A percentile compares a stretch with the other conserved stretches of the same genome.
These are phyloP conservation scores for Ophiocordyceps camponoti-saundersi DNA, from an alignment of 2,329 filamentous ascomycete species.

Conservation along the genomic window DNA sequence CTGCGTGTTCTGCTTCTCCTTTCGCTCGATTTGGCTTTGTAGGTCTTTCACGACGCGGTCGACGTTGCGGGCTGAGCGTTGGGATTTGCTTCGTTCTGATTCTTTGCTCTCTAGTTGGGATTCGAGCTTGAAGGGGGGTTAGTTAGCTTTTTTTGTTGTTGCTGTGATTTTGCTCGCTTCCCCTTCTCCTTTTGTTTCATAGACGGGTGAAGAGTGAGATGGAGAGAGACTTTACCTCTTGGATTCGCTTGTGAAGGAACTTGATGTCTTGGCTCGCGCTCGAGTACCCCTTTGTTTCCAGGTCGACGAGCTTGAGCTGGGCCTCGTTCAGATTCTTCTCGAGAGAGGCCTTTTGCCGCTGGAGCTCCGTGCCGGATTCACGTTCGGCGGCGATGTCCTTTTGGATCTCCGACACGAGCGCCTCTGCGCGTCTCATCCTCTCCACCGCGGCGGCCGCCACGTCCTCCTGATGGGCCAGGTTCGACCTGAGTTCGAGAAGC, in stretches of 20 bases:
- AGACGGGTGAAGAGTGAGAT: neutral
- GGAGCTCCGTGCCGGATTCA: slow-evolving; percentile 63
- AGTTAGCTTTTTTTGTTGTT: neutral
- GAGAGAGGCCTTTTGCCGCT: slow-evolving; percentile 75
- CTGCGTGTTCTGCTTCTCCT: slow-evolving; percentile 71
- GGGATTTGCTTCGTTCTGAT: slow-evolving; percentile 59
- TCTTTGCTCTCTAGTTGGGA: slow-evolving; percentile 72
- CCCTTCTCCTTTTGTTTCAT: neutral
- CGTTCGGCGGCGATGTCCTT: slow-evolving; percentile 81
- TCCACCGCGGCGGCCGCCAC: slow-evolving; percentile 81
- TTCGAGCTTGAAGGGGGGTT: slow-evolving; percentile 51
- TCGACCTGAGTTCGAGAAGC: slow-evolving; percentile 75
- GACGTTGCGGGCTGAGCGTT: slow-evolving; percentile 77
- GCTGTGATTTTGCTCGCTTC: too few species aligned
- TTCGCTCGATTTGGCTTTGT: slow-evolving; percentile 79
- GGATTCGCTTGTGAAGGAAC: slow-evolving; percentile 84
- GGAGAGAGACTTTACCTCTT: slow-evolving; percentile 54
- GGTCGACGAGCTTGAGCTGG: slow-evolving; percentile 75
- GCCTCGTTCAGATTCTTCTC: slow-evolving; percentile 86
- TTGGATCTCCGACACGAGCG: slow-evolving; percentile 73
- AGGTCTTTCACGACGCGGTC: slow-evolving; percentile 90
- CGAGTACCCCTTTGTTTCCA: slow-evolving; percentile 94
- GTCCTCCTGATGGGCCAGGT: slow-evolving; percentile 83
- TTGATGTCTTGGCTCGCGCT: slow-evolving; percentile 88
- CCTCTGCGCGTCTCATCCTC: slow-evolving; percentile 92